Conservation (phyloP, 2,329 filamentous ascomycete genomes). For the Apiospora marii region DNA sequence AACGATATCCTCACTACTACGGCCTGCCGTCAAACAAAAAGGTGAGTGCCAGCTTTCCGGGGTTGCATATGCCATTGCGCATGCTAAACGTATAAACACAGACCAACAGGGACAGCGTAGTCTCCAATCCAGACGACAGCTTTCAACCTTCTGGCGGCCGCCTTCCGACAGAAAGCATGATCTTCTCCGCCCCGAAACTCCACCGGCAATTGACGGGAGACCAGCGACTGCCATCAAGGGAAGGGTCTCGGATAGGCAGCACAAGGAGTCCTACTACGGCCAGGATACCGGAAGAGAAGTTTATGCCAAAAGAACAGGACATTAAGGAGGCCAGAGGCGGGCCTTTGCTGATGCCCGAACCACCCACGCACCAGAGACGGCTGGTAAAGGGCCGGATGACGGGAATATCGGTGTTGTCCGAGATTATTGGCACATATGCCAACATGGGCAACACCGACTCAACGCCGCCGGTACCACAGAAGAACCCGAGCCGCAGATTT, state of each 20-base stretch:
- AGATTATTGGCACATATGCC: constrained; percentile 19
- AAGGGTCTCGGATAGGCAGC: background rate
- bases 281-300: background rate
- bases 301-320: background rate
- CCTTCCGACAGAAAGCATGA: constrained; percentile 22
- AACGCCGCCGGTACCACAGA: background rate
- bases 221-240: background rate
- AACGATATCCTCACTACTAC: constrained; percentile 9
- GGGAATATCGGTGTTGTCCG: constrained; percentile 12
- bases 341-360: background rate
- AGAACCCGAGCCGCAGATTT: constrained; percentile 10
- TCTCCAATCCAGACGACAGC: constrained; percentile 11
- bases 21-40: background rate
- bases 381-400: constrained; percentile 8
- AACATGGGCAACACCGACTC: background rate
- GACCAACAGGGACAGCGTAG: constrained; percentile 11
- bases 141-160: constrained; percentile 19
- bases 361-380: background rate
- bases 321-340: background rate
- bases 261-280: background rate
- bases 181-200: constrained; percentile 19
- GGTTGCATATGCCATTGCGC: no score
- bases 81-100: background rate
- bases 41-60: background rate
- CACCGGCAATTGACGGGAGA: constrained; percentile 20